Percentiles rank a stretch among this genome's conserved stretches.
These are phyloP conservation scores for Penicillium hordei DNA, from an alignment of 2,329 filamentous ascomycete genomes.

Conservation along the genomic window DNA sequence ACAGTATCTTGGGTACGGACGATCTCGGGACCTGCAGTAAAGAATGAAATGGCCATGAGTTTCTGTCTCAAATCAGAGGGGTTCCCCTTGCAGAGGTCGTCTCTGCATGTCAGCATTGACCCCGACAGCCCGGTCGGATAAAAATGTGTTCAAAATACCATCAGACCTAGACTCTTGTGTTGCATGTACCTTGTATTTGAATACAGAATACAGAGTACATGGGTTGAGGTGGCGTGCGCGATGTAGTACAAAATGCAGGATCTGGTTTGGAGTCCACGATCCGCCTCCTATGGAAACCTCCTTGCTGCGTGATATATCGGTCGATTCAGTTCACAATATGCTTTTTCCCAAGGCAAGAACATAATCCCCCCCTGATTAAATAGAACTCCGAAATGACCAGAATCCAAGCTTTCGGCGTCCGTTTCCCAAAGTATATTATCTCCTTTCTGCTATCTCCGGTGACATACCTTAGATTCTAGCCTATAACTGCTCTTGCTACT, in stretches of 20 bases:
- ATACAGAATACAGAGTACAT: not conserved
- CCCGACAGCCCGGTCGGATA: not conserved
- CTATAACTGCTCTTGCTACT: not conserved
- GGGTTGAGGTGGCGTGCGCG: slow-evolving; percentile 4
- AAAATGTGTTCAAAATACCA: not conserved
- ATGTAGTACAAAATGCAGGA: not conserved
- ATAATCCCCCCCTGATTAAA: not conserved
- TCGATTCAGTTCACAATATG: not conserved
- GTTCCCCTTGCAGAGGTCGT: slow-evolving; percentile 23
- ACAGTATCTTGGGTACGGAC: not conserved
- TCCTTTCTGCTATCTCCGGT: too few species aligned
- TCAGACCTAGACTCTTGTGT: not conserved
- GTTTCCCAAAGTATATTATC: not conserved
- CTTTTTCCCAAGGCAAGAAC: not conserved
- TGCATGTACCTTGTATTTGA: not conserved
- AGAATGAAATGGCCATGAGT: slow-evolving; percentile 6
- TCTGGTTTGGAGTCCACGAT: not conserved
- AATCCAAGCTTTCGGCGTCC: not conserved
- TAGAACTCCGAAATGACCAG: not conserved
- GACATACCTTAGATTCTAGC: not conserved
- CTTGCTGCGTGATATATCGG: slow-evolving; percentile 14
- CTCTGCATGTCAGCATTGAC: slow-evolving; percentile 3
- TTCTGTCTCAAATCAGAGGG: slow-evolving; percentile 17
- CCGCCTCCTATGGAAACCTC: slow-evolving; percentile 5
- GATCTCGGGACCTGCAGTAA: slow-evolving; percentile 19